Conservation (phyloP, 306 rosid genomes). For the Vicia sativa region DNA sequence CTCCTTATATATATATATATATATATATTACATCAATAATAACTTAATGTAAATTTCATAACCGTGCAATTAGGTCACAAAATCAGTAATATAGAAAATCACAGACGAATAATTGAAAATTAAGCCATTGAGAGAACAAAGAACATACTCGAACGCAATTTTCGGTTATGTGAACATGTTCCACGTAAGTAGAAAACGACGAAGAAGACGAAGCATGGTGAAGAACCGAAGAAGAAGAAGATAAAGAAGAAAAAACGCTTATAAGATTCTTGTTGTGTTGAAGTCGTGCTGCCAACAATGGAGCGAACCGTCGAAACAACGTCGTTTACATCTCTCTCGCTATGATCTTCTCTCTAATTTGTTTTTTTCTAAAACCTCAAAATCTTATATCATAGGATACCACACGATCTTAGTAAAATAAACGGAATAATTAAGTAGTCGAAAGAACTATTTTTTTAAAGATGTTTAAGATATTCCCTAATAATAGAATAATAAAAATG, state of each 20-base stretch:
- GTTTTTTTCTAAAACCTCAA: background rate
- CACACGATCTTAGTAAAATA: too few relatives aligned
- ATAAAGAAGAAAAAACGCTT: slow-evolving; percentile 22
- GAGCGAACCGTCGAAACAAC: slow-evolving; percentile 53
- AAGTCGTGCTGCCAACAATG: slow-evolving; percentile 53
- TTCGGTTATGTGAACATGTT: slow-evolving; percentile 55
- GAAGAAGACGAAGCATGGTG: slow-evolving; percentile 49
- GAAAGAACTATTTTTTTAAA: too few relatives aligned
- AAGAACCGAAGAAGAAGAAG: slow-evolving; percentile 48
- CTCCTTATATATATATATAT: too few relatives aligned
- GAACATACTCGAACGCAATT: slow-evolving; percentile 62
- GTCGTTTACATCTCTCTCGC: slow-evolving; percentile 46
- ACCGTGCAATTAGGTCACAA: background rate
- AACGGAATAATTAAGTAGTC: too few relatives aligned
- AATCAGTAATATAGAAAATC: background rate
- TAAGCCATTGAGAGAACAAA: background rate
- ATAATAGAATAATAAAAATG: too few relatives aligned
- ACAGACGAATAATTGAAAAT: background rate
- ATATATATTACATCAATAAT: slow-evolving; percentile 1
- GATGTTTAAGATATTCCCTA: too few relatives aligned
- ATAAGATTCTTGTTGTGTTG: slow-evolving; percentile 59
- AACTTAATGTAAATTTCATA: background rate
- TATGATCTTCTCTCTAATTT: background rate
- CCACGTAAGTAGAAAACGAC: slow-evolving; percentile 39
- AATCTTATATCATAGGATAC: too few relatives aligned